Percentiles rank a stretch among this genome's conserved stretches.
Conservation (phyloP, 164 flowering plant species). For the Buxus sempervirens region DNA sequence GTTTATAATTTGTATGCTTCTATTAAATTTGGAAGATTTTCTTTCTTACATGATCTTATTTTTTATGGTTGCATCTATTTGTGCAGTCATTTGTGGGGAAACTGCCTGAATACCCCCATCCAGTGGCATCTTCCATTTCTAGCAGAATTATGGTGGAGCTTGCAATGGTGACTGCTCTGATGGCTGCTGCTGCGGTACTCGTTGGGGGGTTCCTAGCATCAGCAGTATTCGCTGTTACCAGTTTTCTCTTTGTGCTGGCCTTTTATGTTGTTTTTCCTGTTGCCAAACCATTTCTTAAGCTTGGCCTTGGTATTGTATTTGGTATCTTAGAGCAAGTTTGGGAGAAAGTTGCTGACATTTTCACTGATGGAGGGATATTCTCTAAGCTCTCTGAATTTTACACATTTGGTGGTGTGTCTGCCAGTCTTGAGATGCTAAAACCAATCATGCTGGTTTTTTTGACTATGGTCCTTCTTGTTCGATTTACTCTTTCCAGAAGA, state of each 20-base stretch:
- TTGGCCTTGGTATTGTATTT: conserved; percentile 36
- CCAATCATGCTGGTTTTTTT: conserved; percentile 58
- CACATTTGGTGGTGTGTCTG: conserved; percentile 65
- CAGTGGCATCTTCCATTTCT: conserved; percentile 88
- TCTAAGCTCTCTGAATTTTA: conserved; percentile 55
- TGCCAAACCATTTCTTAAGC: conserved; percentile 52
- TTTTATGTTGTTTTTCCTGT: conserved; percentile 75
- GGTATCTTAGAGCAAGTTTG: conserved; percentile 52
- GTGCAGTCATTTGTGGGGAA: conserved; percentile 83
- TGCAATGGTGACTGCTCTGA: conserved; percentile 60
- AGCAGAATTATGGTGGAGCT: conserved; percentile 92
- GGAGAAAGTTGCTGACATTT: conserved; percentile 51
- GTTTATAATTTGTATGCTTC: neutral
- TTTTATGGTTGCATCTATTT: conserved; percentile 14
- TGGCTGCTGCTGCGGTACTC: conserved; percentile 71
- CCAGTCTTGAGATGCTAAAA: conserved; percentile 58
- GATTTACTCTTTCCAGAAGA: conserved; percentile 86
- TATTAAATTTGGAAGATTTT: neutral
- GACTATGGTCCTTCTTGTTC: conserved; percentile 73
- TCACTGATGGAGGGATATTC: conserved; percentile 60
- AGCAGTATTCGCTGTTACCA: conserved; percentile 69
- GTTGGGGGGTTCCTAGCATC: conserved; percentile 81
- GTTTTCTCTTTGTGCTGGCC: conserved; percentile 50
- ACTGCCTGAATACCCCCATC: conserved; percentile 74
- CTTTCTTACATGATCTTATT: neutral